Percentiles rank a stretch among this genome's conserved stretches.
phyloP scores from a whole-genome alignment of 73 alveolate genomes.

The Blepharisma japonicum region DNA sequence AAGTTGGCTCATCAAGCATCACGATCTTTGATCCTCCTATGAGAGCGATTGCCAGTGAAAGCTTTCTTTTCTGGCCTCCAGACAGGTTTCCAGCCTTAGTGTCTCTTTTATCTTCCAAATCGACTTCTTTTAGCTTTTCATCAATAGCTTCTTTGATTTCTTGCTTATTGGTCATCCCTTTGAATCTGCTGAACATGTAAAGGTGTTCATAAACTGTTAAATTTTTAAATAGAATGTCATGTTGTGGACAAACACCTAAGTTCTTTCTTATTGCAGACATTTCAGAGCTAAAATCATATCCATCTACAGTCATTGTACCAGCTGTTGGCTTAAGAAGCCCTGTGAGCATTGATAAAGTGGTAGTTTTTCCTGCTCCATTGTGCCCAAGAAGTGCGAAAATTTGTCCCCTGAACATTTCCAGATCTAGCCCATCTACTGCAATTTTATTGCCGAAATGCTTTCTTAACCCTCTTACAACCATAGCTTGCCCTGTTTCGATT shows the following conservation, averaged over 20 bases:
- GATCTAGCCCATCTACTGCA: constrained; percentile 79
- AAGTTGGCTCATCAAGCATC: constrained; percentile 76
- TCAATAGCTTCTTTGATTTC: constrained; percentile 39
- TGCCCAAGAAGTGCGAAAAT: constrained; percentile 95
- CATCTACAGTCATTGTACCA: constrained; percentile 64
- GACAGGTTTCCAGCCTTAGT: constrained; percentile 53
- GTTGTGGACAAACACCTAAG: constrained; percentile 97
- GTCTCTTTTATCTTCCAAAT: constrained; percentile 41
- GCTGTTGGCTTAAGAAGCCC: constrained; percentile 64
- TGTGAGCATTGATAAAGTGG: constrained; percentile 83
- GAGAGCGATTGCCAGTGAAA: constrained; percentile 68
- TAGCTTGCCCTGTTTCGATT: constrained; percentile 30
- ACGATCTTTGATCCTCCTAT: constrained; percentile 62
- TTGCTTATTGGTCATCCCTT: constrained; percentile 42
- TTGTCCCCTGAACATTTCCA: constrained; percentile 86
- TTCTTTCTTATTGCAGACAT: constrained; percentile 71
- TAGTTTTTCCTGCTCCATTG: constrained; percentile 98
- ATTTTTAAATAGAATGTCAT: constrained; percentile 85
- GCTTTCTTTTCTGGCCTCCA: constrained; percentile 79
- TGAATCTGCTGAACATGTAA: constrained; percentile 54
- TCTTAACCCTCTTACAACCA: constrained; percentile 36
- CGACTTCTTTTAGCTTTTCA: constrained; percentile 53
- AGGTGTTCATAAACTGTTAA: constrained; percentile 82
- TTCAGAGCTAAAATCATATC: constrained; percentile 59
- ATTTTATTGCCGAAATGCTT: constrained; percentile 68